Conservation (phyloP, 306 rosid species). For the Mucuna pruriens region DNA sequence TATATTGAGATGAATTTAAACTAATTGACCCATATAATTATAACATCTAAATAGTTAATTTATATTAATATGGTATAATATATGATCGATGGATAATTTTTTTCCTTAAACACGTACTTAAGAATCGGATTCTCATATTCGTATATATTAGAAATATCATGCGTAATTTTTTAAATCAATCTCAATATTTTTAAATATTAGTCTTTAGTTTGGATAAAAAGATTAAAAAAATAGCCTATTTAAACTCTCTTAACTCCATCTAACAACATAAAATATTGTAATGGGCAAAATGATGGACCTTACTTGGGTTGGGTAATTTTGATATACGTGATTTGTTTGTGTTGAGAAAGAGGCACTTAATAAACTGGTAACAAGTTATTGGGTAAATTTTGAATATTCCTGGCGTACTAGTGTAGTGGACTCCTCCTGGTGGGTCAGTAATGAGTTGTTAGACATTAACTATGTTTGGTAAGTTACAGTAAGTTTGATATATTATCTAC, state of each 20-base stretch:
- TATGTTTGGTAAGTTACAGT: slow-evolving; percentile 41
- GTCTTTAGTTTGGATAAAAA: no score
- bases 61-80: no score
- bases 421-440: slow-evolving; percentile 3
- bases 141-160: no score
- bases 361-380: background rate
- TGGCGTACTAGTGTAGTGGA: background rate
- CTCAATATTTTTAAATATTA: no score
- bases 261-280: background rate
- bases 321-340: background rate
- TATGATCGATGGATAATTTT: no score
- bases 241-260: background rate
- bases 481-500: slow-evolving; percentile 14
- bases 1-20: background rate
- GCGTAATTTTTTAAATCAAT: no score
- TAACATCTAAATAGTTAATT: background rate
- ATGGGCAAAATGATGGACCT: background rate
- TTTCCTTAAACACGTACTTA: no score
- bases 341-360: background rate
- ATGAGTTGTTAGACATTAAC: slow-evolving; percentile 38
- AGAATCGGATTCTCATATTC: no score
- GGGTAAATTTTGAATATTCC: slow-evolving; percentile 26
- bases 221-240: background rate
- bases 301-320: background rate
- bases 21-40: background rate